Percentiles rank a stretch among this genome's conserved stretches.
Conservation (phyloP, 176 grass and related monocot genomes). For the Eremochloa ophiuroides region DNA sequence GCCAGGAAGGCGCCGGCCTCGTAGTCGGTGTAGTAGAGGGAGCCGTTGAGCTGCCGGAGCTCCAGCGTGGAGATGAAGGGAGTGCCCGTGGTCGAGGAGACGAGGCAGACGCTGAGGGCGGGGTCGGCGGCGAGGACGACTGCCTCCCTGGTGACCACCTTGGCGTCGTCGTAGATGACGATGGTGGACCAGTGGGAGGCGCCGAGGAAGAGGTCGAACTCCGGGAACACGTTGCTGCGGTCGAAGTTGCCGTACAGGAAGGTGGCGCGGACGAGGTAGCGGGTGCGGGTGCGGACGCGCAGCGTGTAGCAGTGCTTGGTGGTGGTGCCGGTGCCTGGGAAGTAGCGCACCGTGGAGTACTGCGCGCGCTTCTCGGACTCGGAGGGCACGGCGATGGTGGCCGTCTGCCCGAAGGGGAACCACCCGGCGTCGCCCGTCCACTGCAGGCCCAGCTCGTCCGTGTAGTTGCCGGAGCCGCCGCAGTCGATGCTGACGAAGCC, state of each 20-base stretch:
- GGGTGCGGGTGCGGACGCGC: slow-evolving; percentile 36
- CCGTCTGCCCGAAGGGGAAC: slow-evolving; percentile 30
- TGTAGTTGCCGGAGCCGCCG: slow-evolving; percentile 47
- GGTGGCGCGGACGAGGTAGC: slow-evolving; percentile 60
- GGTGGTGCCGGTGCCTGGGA: neutral
- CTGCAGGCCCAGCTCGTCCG: slow-evolving; percentile 53
- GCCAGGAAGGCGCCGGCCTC: slow-evolving; percentile 60
- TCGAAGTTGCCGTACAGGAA: slow-evolving; percentile 84
- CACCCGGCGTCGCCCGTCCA: slow-evolving; percentile 53
- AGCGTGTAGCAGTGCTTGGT: slow-evolving; percentile 74
- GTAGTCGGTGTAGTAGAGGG: slow-evolving; percentile 63
- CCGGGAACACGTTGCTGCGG: slow-evolving; percentile 66
- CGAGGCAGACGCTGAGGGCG: slow-evolving; percentile 50
- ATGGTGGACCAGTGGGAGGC: slow-evolving; percentile 64
- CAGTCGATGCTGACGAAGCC: slow-evolving; percentile 73
- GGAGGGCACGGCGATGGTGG: slow-evolving; percentile 32
- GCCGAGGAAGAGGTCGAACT: slow-evolving; percentile 74
- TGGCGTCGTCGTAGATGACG: slow-evolving; percentile 59
- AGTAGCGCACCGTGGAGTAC: slow-evolving; percentile 51
- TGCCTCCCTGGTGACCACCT: slow-evolving; percentile 44
- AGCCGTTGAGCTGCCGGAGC: slow-evolving; percentile 66
- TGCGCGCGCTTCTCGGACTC: slow-evolving; percentile 46
- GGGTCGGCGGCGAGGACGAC: slow-evolving; percentile 42
- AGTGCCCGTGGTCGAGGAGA: slow-evolving; percentile 27
- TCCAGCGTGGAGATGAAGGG: slow-evolving; percentile 82